A percentile compares a stretch with the other conserved stretches of the same genome.
These are phyloP conservation scores for Trichoderma citrinoviride DNA, from an alignment of 2,329 filamentous ascomycete species.

Conservation along the genomic window DNA sequence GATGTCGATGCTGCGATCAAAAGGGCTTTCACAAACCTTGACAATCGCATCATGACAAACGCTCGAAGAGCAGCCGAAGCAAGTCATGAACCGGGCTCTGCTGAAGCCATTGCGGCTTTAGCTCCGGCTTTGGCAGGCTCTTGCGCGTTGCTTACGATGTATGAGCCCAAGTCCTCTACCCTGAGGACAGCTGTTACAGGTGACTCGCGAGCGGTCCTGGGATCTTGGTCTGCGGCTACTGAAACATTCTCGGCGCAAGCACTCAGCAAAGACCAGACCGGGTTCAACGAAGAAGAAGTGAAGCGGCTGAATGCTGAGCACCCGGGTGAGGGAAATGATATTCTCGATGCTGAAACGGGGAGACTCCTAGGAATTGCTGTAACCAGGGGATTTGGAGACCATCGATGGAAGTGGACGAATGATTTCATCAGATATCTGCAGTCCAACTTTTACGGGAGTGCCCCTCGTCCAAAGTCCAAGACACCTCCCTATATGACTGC, in stretches of 20 bases:
- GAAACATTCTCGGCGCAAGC: slow-evolving; percentile 49
- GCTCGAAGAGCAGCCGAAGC: slow-evolving; percentile 36
- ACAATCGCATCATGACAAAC: slow-evolving; percentile 51
- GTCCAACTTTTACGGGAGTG: slow-evolving; percentile 48
- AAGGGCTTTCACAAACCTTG: slow-evolving; percentile 54
- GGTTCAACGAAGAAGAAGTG: slow-evolving; percentile 58
- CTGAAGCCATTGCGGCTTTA: slow-evolving; percentile 34
- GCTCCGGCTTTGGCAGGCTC: slow-evolving; percentile 50
- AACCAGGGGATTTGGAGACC: slow-evolving; percentile 66
- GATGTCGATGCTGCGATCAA: slow-evolving; percentile 55
- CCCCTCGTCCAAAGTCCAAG: slow-evolving; percentile 42
- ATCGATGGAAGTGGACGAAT: slow-evolving; percentile 64
- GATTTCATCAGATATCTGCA: slow-evolving; percentile 36
- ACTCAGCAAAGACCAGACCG: slow-evolving; percentile 65
- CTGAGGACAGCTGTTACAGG: slow-evolving; percentile 65
- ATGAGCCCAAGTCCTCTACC: slow-evolving; percentile 51
- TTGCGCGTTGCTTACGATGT: slow-evolving; percentile 62
- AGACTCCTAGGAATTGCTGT: slow-evolving; percentile 60
- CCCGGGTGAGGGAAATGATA: slow-evolving; percentile 58
- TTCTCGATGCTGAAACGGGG: slow-evolving; percentile 48
- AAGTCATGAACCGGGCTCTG: slow-evolving; percentile 30
- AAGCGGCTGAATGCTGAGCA: slow-evolving; percentile 55
- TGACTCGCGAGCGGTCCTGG: slow-evolving; percentile 65
- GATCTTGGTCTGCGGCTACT: slow-evolving; percentile 42
- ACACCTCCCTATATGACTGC: slow-evolving; percentile 24